These are phyloP conservation scores for Pseudogymnoascus sp. DNA, from an alignment of 2,329 filamentous ascomycete genomes.

Conservation along the genomic window DNA sequence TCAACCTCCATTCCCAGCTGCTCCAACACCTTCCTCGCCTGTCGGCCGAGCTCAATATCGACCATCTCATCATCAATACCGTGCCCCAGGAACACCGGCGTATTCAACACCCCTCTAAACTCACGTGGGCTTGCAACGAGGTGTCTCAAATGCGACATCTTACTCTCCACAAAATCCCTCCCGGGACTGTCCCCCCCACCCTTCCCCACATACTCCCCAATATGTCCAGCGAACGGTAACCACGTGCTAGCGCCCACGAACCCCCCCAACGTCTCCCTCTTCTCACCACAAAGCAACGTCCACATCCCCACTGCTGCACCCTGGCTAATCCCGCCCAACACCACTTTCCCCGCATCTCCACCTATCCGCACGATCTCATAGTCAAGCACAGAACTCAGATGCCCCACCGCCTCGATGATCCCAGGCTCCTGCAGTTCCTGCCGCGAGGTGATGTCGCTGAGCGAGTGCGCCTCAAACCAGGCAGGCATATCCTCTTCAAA, in stretches of 20 bases:
- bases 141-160: not conserved
- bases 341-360: slow-evolving; percentile 31
- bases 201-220: slow-evolving; percentile 22
- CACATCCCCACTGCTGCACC: slow-evolving; percentile 43
- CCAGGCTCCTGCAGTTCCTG: slow-evolving; percentile 40
- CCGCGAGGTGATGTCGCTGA: slow-evolving; percentile 35
- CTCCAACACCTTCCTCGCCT: slow-evolving; percentile 30
- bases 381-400: slow-evolving; percentile 31
- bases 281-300: slow-evolving; percentile 31
- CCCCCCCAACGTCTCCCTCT: slow-evolving; percentile 30
- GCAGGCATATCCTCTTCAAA: slow-evolving; percentile 39
- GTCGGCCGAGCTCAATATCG: slow-evolving; percentile 30
- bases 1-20: slow-evolving; percentile 31
- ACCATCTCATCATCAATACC: slow-evolving; percentile 39
- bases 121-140: not conserved
- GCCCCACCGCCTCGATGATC: slow-evolving; percentile 35
- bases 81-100: slow-evolving; percentile 42
- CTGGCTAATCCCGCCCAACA: slow-evolving; percentile 47
- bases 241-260: slow-evolving; percentile 44
- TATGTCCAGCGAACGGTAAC: slow-evolving; percentile 35
- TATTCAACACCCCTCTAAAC: slow-evolving; percentile 15
- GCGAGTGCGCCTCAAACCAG: slow-evolving; percentile 45
- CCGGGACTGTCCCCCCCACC: not conserved
- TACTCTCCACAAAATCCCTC: not conserved
- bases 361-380: slow-evolving; percentile 29